Base-by-base conservation (phyloP, 306 rosid genomes). In the Corylus americana region DNA sequence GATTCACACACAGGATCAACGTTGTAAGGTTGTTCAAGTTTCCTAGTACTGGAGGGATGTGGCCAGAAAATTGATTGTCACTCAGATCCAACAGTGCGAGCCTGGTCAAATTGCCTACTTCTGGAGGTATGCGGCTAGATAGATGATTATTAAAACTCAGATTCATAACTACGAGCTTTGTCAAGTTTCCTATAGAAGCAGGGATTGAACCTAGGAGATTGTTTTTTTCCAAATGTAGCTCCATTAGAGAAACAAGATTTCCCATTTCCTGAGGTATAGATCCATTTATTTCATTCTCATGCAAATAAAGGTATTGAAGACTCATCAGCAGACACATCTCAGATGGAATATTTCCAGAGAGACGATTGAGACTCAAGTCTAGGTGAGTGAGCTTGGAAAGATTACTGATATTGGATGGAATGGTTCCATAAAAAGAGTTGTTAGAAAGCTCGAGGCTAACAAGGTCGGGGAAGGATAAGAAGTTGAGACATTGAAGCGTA, bases 191-290 rank as follows among this genome's bases (percentile, higher is more conserved):
- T 45, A 80, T 80, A 14, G 75, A 73, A 11, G 49, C 11, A 42
- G 82, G 85, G 45, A 82, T 73, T 12, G 16, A 71, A 50, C 85
- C 85, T 1, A 16, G 42, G 27, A 81, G 74, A 62, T 9, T 59
- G 57, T 76, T 81, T 7, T 8, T 0, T 9, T 5, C 18, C 8
- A 81, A 12, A 42, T 42, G 0, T 42, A 42, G 45, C 45, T 42
- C 7, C 45, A 42, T 42, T 42, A 5, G 45, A 42, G 45, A 42
- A 42, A 0, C 0, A 42, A 42, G 45, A 42, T 42, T 42, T 42
- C 45, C 45, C 45, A 42, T 42, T 42, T 42, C 45, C 45, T 4
- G 45, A 42, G 45, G 45, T 5, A 42, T 42, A 42, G 45, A 42
- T 5, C 45, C 45, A 42, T 42, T 42, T 42, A 42, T 22, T 0